Evolutionary conservation across 116 monocot genomes (phyloP).

Genomic region (Iris pallida): DNA sequence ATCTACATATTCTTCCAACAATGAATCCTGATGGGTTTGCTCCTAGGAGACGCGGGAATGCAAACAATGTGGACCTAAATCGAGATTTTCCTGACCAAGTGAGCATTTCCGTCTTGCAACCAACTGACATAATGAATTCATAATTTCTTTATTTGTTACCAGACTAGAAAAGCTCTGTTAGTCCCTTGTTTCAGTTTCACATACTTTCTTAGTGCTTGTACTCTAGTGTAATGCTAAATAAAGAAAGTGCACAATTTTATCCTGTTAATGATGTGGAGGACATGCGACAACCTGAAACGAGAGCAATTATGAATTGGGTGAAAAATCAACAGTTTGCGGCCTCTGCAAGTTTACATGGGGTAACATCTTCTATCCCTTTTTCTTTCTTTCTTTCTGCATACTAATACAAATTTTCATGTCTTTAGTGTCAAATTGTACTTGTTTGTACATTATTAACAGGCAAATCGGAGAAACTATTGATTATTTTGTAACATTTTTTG

Average conservation of each 20-base stretch:
- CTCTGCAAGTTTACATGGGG: slow-evolving; percentile 98
- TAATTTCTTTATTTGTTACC: background rate
- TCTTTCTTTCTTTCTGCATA: too few species aligned
- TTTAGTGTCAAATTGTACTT: background rate
- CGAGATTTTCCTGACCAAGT: slow-evolving; percentile 99
- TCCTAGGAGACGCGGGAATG: slow-evolving; percentile 85
- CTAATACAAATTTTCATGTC: background rate
- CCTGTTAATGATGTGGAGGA: slow-evolving; percentile 42
- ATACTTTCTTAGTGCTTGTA: too few species aligned
- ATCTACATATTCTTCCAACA: slow-evolving; percentile 96
- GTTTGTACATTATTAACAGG: background rate
- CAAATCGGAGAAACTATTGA: background rate
- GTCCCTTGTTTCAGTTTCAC: too few species aligned
- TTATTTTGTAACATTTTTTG: too few species aligned
- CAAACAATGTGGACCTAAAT: slow-evolving; percentile 90
- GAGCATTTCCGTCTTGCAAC: slow-evolving; percentile 4
- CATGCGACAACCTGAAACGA: slow-evolving; percentile 59
- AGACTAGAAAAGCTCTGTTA: background rate
- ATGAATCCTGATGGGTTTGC: slow-evolving; percentile 99
- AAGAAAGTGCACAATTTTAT: slow-evolving; percentile 56
- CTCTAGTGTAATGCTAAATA: too few species aligned
- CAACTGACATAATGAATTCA: background rate
- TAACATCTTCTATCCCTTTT: slow-evolving; percentile 22
- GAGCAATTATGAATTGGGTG: slow-evolving; percentile 84
- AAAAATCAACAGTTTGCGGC: slow-evolving; percentile 63